Base-by-base conservation (phyloP, 768 basidiomycete species). In the Tylopilus vinaceipallidus region DNA sequence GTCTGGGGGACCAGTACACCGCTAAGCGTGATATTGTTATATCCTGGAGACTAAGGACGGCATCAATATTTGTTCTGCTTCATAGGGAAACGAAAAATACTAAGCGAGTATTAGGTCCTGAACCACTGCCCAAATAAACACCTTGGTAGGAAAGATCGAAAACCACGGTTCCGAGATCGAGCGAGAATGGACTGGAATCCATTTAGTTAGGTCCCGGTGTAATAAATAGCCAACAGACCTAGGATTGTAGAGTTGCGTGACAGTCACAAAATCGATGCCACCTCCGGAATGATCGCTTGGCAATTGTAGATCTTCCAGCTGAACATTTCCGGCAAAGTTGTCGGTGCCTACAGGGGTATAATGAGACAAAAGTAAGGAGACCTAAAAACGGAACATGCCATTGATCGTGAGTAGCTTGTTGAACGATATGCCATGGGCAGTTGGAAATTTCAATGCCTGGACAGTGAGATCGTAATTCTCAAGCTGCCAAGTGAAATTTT, bases 401-500 rank as follows among this genome's bases (percentile, higher is more conserved):
- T 76, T 77, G 36, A 88, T 68, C 0, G 74, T 78, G 29, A 87
- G 45, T 3, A 69, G 62, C 67, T 89, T 88, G 60, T 79, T 69
- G 60, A 88, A 88, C 3, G 75, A 73, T 53, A 90, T 74, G 1
- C 81, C 82, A 58, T 83, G 82, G 4, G 83, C 79, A 3, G 76
- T 73, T 3, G 86, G 86, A 58, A 88, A 86, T 54, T 81, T 83
- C 52, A 78, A 68, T 3, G 87, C 86, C 45, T 82, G 80, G 11
- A 86, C 84, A 7, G 71, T 71, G 33, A 88, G 72, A 53, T 76
- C 74, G n/a, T 75, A 62, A 49, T 77, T 84, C 16, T 69, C 59
- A 35, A 90, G 66, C 47, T 74, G 73, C 86, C 87, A 90, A 1
- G 81, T 86, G 58, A 89, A 88, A 49, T 75, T 81, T 39, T 71